Evolutionary conservation across 31 red algal species (phyloP).

Genomic region (Odonthalia washingtoniensis): DNA sequence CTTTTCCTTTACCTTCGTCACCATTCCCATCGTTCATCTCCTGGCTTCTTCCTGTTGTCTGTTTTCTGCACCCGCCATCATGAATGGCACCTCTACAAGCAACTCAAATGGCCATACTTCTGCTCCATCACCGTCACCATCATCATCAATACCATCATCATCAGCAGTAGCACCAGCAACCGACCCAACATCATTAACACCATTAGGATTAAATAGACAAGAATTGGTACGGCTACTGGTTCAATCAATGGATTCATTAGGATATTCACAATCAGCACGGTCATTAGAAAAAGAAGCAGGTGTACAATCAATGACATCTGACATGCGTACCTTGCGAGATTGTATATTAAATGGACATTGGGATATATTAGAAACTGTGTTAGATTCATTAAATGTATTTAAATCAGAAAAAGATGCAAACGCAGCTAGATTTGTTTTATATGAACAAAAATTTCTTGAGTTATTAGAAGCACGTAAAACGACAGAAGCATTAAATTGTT

Average conservation of each 20-base stretch:
- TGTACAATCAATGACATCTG: slow-evolving; percentile 58
- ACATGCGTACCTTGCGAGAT: slow-evolving; percentile 65
- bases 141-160: too few relatives aligned
- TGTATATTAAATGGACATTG: slow-evolving; percentile 78
- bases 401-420: slow-evolving; percentile 64
- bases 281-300: slow-evolving; percentile 78
- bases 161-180: too few relatives aligned
- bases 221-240: slow-evolving; percentile 90
- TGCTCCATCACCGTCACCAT: too few relatives aligned
- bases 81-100: too few relatives aligned
- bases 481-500: slow-evolving; percentile 75
- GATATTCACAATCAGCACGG: slow-evolving; percentile 66
- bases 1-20: too few relatives aligned
- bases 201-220: slow-evolving; percentile 58
- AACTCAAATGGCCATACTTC: too few relatives aligned
- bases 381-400: slow-evolving; percentile 60
- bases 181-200: too few relatives aligned
- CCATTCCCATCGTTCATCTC: too few relatives aligned
- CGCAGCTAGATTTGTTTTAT: slow-evolving; percentile 84
- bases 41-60: too few relatives aligned
- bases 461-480: slow-evolving; percentile 80
- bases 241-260: slow-evolving; percentile 81
- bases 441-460: slow-evolving; percentile 93
- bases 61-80: too few relatives aligned
- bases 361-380: slow-evolving; percentile 63